These are phyloP conservation scores for Boletus pseudopeckii DNA, from an alignment of 768 basidiomycete species.

Conservation along the genomic window DNA sequence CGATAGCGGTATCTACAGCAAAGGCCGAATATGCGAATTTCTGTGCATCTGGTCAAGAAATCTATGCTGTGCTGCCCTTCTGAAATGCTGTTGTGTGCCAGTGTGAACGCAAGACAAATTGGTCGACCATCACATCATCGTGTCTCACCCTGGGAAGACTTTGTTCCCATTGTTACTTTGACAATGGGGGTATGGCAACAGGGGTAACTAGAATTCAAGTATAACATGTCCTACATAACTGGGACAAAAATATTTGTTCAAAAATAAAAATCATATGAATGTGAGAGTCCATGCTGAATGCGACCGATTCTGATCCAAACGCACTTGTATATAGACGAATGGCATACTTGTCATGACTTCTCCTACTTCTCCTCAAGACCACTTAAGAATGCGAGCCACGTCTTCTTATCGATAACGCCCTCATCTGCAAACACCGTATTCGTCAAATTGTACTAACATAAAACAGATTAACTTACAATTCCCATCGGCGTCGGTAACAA, in stretches of 20 bases:
- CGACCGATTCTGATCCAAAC: not conserved
- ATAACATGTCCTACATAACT: not conserved
- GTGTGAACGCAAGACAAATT: too few species aligned
- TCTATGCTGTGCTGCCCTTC: too few species aligned
- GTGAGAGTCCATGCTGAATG: not conserved
- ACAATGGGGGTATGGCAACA: too few species aligned
- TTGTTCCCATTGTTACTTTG: too few species aligned
- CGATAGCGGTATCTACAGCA: too few species aligned
- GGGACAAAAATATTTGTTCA: not conserved
- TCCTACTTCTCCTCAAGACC: slow-evolving; percentile 70
- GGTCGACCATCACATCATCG: too few species aligned
- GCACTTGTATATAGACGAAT: not conserved
- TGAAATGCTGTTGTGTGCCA: too few species aligned
- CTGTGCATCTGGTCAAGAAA: too few species aligned
- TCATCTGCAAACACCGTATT: slow-evolving; percentile 49
- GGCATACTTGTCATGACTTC: slow-evolving; percentile 30
- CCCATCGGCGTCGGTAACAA: slow-evolving; percentile 80
- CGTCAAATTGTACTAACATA: not conserved
- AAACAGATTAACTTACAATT: slow-evolving; percentile 51
- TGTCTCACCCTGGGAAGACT: too few species aligned
- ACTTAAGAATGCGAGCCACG: slow-evolving; percentile 84
- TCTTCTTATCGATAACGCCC: slow-evolving; percentile 92
- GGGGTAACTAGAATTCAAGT: not conserved
- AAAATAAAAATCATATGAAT: not conserved
- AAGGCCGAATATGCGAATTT: too few species aligned